Base-by-base conservation (phyloP, 768 basidiomycete genomes). In the Russula brevipes region DNA sequence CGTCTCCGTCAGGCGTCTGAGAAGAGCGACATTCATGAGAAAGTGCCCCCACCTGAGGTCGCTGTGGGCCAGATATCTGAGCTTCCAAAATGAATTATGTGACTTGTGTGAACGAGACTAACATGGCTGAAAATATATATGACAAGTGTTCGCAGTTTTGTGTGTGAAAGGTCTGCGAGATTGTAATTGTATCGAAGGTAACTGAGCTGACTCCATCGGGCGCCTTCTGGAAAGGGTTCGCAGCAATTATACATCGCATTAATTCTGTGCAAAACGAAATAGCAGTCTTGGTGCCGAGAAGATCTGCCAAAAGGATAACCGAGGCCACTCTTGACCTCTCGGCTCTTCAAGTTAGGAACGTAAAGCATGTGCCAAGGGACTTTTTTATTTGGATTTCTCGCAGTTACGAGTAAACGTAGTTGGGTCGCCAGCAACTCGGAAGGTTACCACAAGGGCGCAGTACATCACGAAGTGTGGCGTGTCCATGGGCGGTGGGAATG, bases 1-100 rank as follows among this genome's bases (percentile, higher is more conserved):
- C 64, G 60, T 7, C 42, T 63, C 16, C 49, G 60, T 9, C 60
- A 39, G 46, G 44, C 38, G 16, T 39, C 46, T 16, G 31, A 57
- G 10, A 17, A 4, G 5, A 30, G 36, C 39, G 10, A 12, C 9
- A 9, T 45, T 47, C 50, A 63, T 45, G 64, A 63, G 36, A 62
- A 59, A 24, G 63, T 36, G 33, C 7, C 31, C 19, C 33, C 38
- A 2, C 46, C 54, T 4, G 39, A 12, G 10, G 33, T 2, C 35
- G 35, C n/a, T 11, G 17, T 36, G 9, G 56, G 30, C 14, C n/a
- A 55, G 41, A 64, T 59, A 35, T 38, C 58, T 19, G 63, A 64
- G 12, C 63, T 64, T 64, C 63, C 63, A 4, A 54, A 24, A 36
- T 63, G 31, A 24, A 36, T 63, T n/a, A 58, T 42, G 33, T 46